Conservation (phyloP, 257 asterid species). For the Plantago ovata region DNA sequence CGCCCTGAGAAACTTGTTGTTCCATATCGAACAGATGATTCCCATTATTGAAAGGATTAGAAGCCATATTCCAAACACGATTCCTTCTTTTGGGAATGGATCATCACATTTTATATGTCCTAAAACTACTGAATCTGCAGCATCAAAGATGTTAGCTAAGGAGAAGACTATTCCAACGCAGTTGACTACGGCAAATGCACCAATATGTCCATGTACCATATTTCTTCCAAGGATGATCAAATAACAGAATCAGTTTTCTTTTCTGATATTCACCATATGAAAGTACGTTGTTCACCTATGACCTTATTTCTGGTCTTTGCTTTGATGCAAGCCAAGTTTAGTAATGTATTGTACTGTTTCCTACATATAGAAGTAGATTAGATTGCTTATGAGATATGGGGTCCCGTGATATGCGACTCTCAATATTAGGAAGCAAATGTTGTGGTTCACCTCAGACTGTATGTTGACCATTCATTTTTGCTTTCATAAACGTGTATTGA, state of each 20-base stretch:
- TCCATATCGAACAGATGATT: constrained; percentile 1
- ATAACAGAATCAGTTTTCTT: background rate
- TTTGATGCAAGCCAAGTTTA: background rate
- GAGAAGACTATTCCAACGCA: constrained; percentile 5
- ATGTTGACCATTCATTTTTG: background rate
- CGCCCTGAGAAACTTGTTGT: background rate
- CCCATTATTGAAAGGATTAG: constrained; percentile 5
- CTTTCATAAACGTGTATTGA: no score
- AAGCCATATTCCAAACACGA: constrained; percentile 3
- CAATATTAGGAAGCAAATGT: background rate
- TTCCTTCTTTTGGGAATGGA: background rate
- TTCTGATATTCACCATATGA: background rate
- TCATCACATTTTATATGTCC: constrained; percentile 9
- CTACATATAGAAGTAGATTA: background rate
- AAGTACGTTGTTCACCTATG: background rate
- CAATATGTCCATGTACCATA: constrained; percentile 4
- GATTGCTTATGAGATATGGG: background rate
- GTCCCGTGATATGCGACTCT: background rate
- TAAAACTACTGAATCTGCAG: constrained; percentile 3
- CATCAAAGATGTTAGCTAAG: background rate
- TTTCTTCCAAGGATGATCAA: background rate
- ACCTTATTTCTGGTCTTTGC: background rate
- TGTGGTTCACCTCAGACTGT: background rate
- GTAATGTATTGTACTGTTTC: background rate
- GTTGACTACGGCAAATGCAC: constrained; percentile 12